phyloP scores from a whole-genome alignment of 208 protist genomes.

The Novymonas esmeraldas region DNA sequence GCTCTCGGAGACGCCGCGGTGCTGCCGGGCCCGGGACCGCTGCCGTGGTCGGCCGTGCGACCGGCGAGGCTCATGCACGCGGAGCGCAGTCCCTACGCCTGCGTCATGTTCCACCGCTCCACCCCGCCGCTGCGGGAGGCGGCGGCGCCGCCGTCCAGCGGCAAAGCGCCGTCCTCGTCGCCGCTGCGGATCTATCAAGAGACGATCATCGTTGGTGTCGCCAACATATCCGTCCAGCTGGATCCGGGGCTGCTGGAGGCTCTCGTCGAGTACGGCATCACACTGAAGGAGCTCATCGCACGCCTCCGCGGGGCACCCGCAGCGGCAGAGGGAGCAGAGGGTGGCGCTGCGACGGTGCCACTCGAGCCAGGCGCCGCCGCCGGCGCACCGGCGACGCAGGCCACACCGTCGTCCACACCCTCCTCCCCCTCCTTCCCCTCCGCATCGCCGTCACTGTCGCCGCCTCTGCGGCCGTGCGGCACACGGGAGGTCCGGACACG shows the following conservation, averaged over 20 bases:
- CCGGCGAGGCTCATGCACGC: conserved; percentile 29
- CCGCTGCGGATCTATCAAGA: conserved; percentile 18
- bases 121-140: conserved; percentile 9
- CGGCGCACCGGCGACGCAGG: not conserved
- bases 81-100: conserved; percentile 35
- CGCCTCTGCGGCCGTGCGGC: too few species aligned
- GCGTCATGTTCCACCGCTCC: conserved; percentile 31
- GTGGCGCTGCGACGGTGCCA: not conserved
- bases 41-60: conserved; percentile 1
- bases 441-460: not conserved
- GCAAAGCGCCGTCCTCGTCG: too few species aligned
- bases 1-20: too few species aligned
- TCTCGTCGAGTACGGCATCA: conserved; percentile 24
- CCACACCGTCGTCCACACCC: not conserved
- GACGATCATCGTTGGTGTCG: conserved; percentile 30
- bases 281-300: conserved; percentile 5
- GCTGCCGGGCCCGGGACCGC: not conserved
- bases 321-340: not conserved
- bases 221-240: conserved; percentile 27
- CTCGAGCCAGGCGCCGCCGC: too few species aligned
- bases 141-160: not conserved
- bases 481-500: not conserved
- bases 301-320: not conserved
- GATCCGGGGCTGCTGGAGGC: conserved; percentile 26
- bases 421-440: not conserved